Base-by-base conservation (phyloP, 1,284 basidiomycete species). In the Hortiboletus rubellus region DNA sequence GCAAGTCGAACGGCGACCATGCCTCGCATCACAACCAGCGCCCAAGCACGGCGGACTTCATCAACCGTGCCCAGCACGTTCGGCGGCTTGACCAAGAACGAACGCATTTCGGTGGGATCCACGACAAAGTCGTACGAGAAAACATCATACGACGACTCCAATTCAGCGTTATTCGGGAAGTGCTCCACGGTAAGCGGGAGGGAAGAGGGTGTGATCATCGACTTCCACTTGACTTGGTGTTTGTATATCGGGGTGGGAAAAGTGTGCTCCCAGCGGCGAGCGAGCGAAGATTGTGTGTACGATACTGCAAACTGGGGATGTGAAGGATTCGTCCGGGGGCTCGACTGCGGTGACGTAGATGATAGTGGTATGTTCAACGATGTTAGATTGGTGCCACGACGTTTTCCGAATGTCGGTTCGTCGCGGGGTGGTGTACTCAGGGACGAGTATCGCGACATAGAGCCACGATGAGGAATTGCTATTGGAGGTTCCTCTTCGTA, bases 181-280 rank as follows among this genome's bases (percentile, higher is more conserved):
- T 92, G 86, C 66, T 96, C 92, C n/a, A 93, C 92, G 0, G 96
- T 96, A 46, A 99, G 80, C 1, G 96, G 96, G 9, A 99, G 79
- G 70, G 93, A 98, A 7, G 85, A 84, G 0, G 94, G 92, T 0
- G 89, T 89, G 46, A 89, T 82, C 72, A 95, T 85, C 15, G 88
- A 89, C 60, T 86, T 86, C 96, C 96, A 99, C 70, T 98, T 98
- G 74, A 96, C 86, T 34, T 93, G 86, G 65, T 96, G 89, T 67
- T 92, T 91, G 67, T 85, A 87, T n/a, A 82, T 72, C 5, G 87
- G 83, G 9, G 82, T 82, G 0, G 94, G 89, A 66, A 92, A 90
- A 54, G 91, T 81, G 69, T 97, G 94, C 67, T 96, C 90, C 94
- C 95, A 95, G 18, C 92, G 78, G 40, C 89, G 79, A 5, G 91